Evolutionary conservation across 345 rosid species (phyloP).

Genomic region (Eucalyptus pauciflora): DNA sequence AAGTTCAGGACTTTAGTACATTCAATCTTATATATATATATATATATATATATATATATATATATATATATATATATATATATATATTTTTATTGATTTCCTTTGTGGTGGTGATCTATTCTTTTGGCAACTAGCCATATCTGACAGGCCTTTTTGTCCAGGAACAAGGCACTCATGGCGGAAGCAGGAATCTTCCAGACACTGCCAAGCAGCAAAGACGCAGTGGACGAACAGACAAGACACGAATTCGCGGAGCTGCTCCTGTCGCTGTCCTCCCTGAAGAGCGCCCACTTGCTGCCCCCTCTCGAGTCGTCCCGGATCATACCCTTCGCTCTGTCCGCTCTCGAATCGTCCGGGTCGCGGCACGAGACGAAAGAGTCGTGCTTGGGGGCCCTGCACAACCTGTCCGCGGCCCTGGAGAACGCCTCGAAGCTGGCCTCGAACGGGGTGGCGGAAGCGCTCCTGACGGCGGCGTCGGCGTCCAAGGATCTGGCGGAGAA

Average conservation of each 20-base stretch:
- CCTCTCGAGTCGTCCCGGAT: slow-evolving; percentile 27
- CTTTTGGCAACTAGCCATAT: not conserved
- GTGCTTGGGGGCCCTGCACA: slow-evolving; percentile 45
- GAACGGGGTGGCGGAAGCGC: slow-evolving; percentile 35
- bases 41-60: too few species aligned
- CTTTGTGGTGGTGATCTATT: not conserved
- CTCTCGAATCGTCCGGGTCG: slow-evolving; percentile 34
- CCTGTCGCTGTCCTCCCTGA: slow-evolving; percentile 44
- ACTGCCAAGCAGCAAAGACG: slow-evolving; percentile 33
- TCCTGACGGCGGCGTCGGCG: slow-evolving; percentile 25
- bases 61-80: too few species aligned
- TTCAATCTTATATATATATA: too few species aligned
- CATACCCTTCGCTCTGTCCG: slow-evolving; percentile 36
- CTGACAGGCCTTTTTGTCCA: slow-evolving; percentile 8
- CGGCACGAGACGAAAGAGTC: slow-evolving; percentile 35
- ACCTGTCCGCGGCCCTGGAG: slow-evolving; percentile 52
- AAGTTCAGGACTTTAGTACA: accelerated
- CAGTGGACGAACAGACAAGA: slow-evolving; percentile 37
- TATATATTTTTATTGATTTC: not conserved
- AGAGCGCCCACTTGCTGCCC: slow-evolving; percentile 37
- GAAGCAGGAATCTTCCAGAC: slow-evolving; percentile 74
- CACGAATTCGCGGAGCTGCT: slow-evolving; percentile 49
- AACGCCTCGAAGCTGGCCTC: slow-evolving; percentile 46
- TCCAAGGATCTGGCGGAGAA: slow-evolving; percentile 45
- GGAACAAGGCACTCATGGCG: slow-evolving; percentile 76